Percentiles rank a stretch among this genome's conserved stretches.
phyloP scores from a whole-genome alignment of 306 rosid species.

The Dalbergia cultrata region DNA sequence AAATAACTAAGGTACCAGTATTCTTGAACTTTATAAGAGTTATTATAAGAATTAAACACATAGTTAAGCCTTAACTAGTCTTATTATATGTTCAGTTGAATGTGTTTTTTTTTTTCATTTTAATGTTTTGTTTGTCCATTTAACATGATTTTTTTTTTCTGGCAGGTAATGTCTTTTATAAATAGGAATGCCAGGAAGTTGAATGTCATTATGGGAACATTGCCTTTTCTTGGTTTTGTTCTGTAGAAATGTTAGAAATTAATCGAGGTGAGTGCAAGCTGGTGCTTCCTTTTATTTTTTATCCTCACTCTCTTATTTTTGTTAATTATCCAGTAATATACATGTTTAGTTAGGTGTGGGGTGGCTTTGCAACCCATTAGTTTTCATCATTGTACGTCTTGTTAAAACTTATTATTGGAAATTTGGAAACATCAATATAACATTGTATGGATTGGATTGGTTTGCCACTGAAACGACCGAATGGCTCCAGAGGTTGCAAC shows the following conservation, averaged over 20 bases:
- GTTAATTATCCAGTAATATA: slow-evolving; percentile 41
- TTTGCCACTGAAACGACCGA: slow-evolving; percentile 41
- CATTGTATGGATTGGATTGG: slow-evolving; percentile 58
- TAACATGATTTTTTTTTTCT: slow-evolving; percentile 28
- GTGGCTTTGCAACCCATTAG: slow-evolving; percentile 56
- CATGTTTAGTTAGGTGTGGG: slow-evolving; percentile 55
- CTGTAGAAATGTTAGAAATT: slow-evolving; percentile 35
- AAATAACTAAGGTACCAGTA: no score
- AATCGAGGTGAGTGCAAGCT: slow-evolving; percentile 50
- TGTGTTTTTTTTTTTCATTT: neutral
- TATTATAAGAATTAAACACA: no score
- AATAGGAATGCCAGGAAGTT: slow-evolving; percentile 37
- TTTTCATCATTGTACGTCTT: slow-evolving; percentile 50
- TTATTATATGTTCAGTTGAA: slow-evolving; percentile 13
- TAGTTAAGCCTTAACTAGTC: no score
- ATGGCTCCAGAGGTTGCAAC: slow-evolving; percentile 37
- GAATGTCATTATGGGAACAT: slow-evolving; percentile 43
- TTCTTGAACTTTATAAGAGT: no score
- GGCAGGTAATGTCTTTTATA: slow-evolving; percentile 61
- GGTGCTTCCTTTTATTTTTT: slow-evolving; percentile 42
- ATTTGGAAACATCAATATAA: slow-evolving; percentile 46
- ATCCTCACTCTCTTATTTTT: neutral
- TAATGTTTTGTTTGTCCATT: neutral
- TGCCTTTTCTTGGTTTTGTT: slow-evolving; percentile 42
- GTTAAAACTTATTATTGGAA: slow-evolving; percentile 51